Conservation (phyloP, 495 filamentous ascomycete genomes). For the Rusavskia elegans region DNA sequence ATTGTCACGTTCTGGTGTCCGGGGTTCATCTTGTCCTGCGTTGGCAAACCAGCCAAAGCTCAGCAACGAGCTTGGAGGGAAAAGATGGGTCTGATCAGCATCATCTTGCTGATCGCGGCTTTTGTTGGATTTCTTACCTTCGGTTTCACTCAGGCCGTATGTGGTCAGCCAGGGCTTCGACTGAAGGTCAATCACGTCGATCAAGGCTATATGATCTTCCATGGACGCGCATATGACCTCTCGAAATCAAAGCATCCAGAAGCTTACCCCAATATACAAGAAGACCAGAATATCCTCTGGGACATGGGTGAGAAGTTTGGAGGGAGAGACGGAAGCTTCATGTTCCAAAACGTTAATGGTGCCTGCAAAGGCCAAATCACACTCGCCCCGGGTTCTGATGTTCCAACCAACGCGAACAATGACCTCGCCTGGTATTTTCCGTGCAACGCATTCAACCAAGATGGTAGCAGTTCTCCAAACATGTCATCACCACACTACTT, state of each 20-base stretch:
- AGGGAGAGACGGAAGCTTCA: conserved; percentile 83
- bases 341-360: conserved; percentile 98
- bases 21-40: conserved; percentile 65
- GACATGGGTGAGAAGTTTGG: conserved; percentile 67
- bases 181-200: conserved; percentile 70
- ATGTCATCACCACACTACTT: conserved; percentile 54
- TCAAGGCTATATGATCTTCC: conserved; percentile 83
- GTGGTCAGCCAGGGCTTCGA: conserved; percentile 47
- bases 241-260: conserved; percentile 54
- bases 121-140: conserved; percentile 96
- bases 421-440: conserved; percentile 96
- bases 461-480: conserved; percentile 71
- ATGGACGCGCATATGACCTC: conserved; percentile 78
- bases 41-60: conserved; percentile 72
- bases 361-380: conserved; percentile 89
- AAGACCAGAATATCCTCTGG: conserved; percentile 58
- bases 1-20: conserved; percentile 92
- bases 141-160: conserved; percentile 84
- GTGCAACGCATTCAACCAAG: conserved; percentile 79
- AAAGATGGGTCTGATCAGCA: conserved; percentile 92
- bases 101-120: conserved; percentile 74
- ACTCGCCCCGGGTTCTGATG: conserved; percentile 46
- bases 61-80: conserved; percentile 94
- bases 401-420: conserved; percentile 56
- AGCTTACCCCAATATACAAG: conserved; percentile 55